Conservation (phyloP, 2,329 filamentous ascomycete species). For the Fusarium poae region DNA sequence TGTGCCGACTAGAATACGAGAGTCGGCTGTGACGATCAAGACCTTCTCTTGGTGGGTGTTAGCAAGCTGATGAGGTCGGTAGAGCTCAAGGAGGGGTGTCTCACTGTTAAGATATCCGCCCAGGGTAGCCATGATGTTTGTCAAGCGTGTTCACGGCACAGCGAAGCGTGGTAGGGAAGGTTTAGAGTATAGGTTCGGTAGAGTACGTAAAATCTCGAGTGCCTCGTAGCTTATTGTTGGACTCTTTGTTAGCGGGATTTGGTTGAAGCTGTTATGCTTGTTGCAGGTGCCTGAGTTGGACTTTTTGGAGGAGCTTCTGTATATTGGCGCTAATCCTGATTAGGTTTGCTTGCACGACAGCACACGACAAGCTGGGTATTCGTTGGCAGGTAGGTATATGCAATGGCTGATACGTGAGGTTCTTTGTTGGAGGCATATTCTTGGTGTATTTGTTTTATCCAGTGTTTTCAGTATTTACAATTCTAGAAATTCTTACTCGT, state of each 20-base stretch:
- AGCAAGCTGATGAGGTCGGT: slow-evolving; percentile 11
- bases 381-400: background rate
- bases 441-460: background rate
- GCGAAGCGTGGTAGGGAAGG: background rate
- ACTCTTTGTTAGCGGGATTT: slow-evolving; percentile 1
- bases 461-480: background rate
- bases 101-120: slow-evolving; percentile 61
- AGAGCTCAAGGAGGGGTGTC: slow-evolving; percentile 33
- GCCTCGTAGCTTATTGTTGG: background rate
- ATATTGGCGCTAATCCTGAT: slow-evolving; percentile 41
- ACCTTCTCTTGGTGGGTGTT: slow-evolving; percentile 78
- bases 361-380: slow-evolving; percentile 6
- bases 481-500: background rate
- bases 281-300: slow-evolving; percentile 35
- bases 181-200: background rate
- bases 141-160: slow-evolving; percentile 12
- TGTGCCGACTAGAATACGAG: slow-evolving; percentile 85
- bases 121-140: slow-evolving; percentile 58
- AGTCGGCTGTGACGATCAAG: slow-evolving; percentile 90
- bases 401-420: no score
- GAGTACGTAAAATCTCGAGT: background rate
- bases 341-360: slow-evolving; percentile 14
- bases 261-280: slow-evolving; percentile 28
- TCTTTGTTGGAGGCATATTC: background rate
- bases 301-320: slow-evolving; percentile 47